phyloP scores from a whole-genome alignment of 441 rosid genomes.

The Adansonia grandidieri region DNA sequence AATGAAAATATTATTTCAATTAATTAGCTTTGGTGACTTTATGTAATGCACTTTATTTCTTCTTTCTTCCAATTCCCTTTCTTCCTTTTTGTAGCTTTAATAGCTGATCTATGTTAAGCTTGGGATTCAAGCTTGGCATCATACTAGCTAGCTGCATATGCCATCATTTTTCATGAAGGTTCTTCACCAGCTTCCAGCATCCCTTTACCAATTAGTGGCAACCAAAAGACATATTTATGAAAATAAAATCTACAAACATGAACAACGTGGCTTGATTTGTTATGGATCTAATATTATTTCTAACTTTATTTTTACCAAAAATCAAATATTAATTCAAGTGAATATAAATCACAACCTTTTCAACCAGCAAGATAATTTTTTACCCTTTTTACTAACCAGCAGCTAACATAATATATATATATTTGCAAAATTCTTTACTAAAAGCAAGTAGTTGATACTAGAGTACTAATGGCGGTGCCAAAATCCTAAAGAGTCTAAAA shows the following conservation, averaged over 20 bases:
- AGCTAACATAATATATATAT: not conserved
- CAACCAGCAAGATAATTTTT: not conserved
- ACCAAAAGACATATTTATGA: not conserved
- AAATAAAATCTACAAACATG: not conserved
- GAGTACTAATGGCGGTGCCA: conserved; percentile 19
- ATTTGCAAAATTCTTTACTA: not conserved
- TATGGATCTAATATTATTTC: conserved; percentile 9
- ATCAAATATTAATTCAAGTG: not conserved
- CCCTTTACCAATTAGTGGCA: not conserved
- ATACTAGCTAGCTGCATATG: not conserved
- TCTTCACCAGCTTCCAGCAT: not conserved
- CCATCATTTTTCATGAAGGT: not conserved
- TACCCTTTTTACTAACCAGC: not conserved
- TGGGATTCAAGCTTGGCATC: conserved; percentile 36
- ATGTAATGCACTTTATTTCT: conserved; percentile 23
- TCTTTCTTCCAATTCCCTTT: conserved; percentile 23
- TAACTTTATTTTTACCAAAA: not conserved
- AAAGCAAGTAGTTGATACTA: conserved; percentile 17
- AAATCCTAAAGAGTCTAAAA: conserved; percentile 23
- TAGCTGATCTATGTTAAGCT: conserved; percentile 14
- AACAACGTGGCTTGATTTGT: conserved; percentile 1
- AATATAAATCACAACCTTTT: not conserved
- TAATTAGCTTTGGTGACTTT: conserved; percentile 20
- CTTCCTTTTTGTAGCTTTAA: conserved; percentile 25
- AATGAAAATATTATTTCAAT: conserved; percentile 4